Percentiles rank a stretch among this genome's conserved stretches.
These are phyloP conservation scores for Trichophyton mentagrophytes DNA, from an alignment of 2,329 filamentous ascomycete genomes.

Conservation along the genomic window DNA sequence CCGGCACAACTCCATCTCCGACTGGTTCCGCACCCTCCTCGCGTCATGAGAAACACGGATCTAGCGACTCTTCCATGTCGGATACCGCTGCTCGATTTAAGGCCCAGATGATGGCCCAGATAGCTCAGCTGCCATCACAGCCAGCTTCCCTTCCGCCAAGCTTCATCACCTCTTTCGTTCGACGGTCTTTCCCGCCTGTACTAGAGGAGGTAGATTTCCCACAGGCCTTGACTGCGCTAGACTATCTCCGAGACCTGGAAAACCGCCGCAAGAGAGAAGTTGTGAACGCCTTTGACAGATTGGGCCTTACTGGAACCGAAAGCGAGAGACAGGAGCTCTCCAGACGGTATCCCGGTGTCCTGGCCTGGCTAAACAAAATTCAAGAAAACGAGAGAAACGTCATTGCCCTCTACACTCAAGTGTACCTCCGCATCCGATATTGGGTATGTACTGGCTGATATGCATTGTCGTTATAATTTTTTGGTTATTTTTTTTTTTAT, in stretches of 20 bases:
- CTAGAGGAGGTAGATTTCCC: constrained; percentile 51
- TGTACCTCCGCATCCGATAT: constrained; percentile 49
- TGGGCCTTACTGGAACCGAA: constrained; percentile 40
- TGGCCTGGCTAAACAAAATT: constrained; percentile 43
- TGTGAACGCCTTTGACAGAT: constrained; percentile 39
- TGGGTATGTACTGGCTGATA: constrained; percentile 40
- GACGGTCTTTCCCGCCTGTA: constrained; percentile 45
- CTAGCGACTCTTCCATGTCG: constrained; percentile 13
- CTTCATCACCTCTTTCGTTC: constrained; percentile 51
- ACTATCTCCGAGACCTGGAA: constrained; percentile 54
- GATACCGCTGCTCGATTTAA: constrained; percentile 32
- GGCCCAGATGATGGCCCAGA: constrained; percentile 36
- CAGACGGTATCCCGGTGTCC: constrained; percentile 41
- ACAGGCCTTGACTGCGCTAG: constrained; percentile 51
- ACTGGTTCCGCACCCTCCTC: constrained; percentile 7
- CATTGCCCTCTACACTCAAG: constrained; percentile 46
- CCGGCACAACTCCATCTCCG: constrained; percentile 23
- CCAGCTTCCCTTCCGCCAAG: constrained; percentile 49
- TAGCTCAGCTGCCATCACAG: constrained; percentile 46
- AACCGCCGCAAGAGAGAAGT: constrained; percentile 47
- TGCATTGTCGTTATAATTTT: not conserved
- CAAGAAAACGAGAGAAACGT: constrained; percentile 40
- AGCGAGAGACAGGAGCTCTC: constrained; percentile 39
- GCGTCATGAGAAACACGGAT: constrained; percentile 17
- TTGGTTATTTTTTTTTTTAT: constrained; percentile 8